A percentile compares a stretch with the other conserved stretches of the same genome.
Conservation (phyloP, 2,329 filamentous ascomycete species). For the Chaetoscypha palmicola region DNA sequence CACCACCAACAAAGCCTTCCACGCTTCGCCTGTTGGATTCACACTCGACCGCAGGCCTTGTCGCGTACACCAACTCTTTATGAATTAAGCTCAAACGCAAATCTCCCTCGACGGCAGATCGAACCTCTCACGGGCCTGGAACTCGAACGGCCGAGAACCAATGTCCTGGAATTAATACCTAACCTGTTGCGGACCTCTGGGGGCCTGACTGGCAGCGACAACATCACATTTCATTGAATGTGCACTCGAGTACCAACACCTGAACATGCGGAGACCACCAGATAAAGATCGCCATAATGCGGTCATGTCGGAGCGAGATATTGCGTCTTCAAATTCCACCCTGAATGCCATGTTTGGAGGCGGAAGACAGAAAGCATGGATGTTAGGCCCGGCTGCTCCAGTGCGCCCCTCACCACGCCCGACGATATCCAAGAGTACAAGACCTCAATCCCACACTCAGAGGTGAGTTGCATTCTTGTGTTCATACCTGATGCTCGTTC, state of each 20-base stretch:
- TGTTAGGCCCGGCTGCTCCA: slow-evolving; percentile 21
- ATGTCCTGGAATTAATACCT: not conserved
- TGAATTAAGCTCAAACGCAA: too few relatives aligned
- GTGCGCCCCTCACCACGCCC: slow-evolving; percentile 28
- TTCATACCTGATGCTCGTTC: too few relatives aligned
- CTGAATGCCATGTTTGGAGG: slow-evolving; percentile 31
- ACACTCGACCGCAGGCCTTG: too few relatives aligned
- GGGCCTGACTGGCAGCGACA: not conserved
- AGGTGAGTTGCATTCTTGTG: slow-evolving; percentile 4
- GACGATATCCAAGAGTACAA: slow-evolving; percentile 12
- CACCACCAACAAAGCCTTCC: too few relatives aligned
- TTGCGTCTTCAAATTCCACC: slow-evolving; percentile 31
- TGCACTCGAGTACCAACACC: not conserved
- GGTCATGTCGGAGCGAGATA: slow-evolving; percentile 24
- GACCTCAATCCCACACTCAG: not conserved
- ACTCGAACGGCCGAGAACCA: too few relatives aligned
- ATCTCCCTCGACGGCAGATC: too few relatives aligned
- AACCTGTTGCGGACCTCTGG: not conserved
- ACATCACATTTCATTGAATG: not conserved
- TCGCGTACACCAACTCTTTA: too few relatives aligned
- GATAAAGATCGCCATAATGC: slow-evolving; percentile 24
- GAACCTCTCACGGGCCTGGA: too few relatives aligned
- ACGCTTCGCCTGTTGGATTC: too few relatives aligned
- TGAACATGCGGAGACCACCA: slow-evolving; percentile 28
- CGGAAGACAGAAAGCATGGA: slow-evolving; percentile 30